Percentiles rank a stretch among this genome's conserved stretches.
These are phyloP conservation scores for Boechera divaricarpa DNA, from an alignment of 345 rosid species.

Conservation along the genomic window DNA sequence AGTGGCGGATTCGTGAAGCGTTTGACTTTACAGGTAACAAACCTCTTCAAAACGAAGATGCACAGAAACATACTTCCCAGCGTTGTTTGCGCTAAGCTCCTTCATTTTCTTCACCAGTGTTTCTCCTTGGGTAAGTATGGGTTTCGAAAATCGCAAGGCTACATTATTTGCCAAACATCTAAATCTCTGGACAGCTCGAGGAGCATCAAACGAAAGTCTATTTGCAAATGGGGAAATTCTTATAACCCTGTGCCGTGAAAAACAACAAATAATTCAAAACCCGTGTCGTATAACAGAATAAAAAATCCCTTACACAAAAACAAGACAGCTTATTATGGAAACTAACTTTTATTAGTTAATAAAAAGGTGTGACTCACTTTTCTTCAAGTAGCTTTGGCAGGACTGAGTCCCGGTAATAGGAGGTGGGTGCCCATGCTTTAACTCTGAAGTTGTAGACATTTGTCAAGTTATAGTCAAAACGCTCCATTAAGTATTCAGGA, in stretches of 20 bases:
- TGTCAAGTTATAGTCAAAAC: slow-evolving; percentile 84
- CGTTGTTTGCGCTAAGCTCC: slow-evolving; percentile 72
- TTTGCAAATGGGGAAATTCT: slow-evolving; percentile 98
- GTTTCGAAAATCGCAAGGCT: slow-evolving; percentile 78
- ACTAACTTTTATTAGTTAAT: background rate
- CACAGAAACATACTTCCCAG: slow-evolving; percentile 87
- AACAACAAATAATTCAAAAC: slow-evolving; percentile 10
- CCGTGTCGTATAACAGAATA: background rate
- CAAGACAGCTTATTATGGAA: background rate
- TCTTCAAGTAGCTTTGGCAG: slow-evolving; percentile 93
- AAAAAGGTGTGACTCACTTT: slow-evolving; percentile 62
- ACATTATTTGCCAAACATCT: slow-evolving; percentile 92
- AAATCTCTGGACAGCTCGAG: slow-evolving; percentile 82
- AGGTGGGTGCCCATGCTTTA: slow-evolving; percentile 93
- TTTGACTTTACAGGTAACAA: slow-evolving; percentile 39
- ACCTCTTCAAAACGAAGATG: slow-evolving; percentile 99
- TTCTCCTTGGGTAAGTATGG: slow-evolving; percentile 79
- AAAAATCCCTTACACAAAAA: background rate
- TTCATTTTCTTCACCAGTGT: slow-evolving; percentile 89
- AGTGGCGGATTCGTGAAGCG: slow-evolving; percentile 11
- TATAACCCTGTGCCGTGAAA: slow-evolving; percentile 64
- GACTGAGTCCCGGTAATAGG: slow-evolving; percentile 77
- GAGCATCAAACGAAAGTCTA: slow-evolving; percentile 94
- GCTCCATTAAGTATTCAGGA: slow-evolving; percentile 93
- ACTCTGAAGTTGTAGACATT: slow-evolving; percentile 94